phyloP scores from a whole-genome alignment of 129 eudicot species.

The Flaveria linearis region DNA sequence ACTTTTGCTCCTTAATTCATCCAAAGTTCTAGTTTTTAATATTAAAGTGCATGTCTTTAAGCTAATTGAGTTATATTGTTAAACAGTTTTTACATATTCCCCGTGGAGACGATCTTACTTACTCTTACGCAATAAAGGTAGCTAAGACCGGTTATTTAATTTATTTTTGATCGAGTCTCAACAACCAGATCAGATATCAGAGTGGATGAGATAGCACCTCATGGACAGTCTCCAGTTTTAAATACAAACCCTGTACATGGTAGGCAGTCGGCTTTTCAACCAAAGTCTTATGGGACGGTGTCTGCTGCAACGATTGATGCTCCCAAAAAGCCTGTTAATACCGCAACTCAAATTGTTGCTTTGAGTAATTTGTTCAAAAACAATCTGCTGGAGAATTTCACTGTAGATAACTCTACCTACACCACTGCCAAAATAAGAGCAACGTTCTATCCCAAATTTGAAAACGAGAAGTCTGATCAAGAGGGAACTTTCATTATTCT shows the following conservation, averaged over 20 bases:
- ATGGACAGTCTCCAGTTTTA: too few species aligned
- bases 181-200: too few species aligned
- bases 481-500: slow-evolving; percentile 55
- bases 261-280: slow-evolving; percentile 30
- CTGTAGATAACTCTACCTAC: slow-evolving; percentile 72
- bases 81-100: too few species aligned
- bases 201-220: neutral
- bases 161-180: too few species aligned
- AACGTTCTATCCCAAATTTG: slow-evolving; percentile 94
- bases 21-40: too few species aligned
- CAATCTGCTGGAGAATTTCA: slow-evolving; percentile 64
- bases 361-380: slow-evolving; percentile 47
- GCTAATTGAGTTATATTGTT: too few species aligned
- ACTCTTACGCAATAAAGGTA: too few species aligned
- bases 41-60: too few species aligned
- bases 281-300: slow-evolving; percentile 61
- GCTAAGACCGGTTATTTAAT: too few species aligned
- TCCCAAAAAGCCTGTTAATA: slow-evolving; percentile 23
- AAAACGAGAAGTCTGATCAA: slow-evolving; percentile 96
- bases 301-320: slow-evolving; percentile 42
- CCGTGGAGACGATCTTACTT: too few species aligned
- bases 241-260: too few species aligned
- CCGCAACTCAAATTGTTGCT: slow-evolving; percentile 40
- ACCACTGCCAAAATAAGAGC: slow-evolving; percentile 81
- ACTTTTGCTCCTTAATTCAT: too few species aligned